Percentiles rank a stretch among this genome's conserved stretches.
These are phyloP conservation scores for Schwanniomyces sp. DNA, from an alignment of 805 yeast species.

Conservation along the genomic window DNA sequence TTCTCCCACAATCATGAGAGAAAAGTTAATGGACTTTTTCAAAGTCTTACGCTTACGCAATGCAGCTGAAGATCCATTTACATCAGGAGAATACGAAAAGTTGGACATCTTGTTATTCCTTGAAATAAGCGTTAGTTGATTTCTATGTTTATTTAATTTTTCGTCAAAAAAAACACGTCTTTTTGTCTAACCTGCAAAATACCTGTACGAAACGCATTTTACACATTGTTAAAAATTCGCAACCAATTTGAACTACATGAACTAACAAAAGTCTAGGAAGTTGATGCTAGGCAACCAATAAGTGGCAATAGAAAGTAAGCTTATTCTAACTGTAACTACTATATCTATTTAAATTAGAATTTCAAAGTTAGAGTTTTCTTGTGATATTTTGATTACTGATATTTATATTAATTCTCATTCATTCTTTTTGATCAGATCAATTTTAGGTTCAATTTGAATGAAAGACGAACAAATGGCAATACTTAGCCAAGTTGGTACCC, in stretches of 20 bases:
- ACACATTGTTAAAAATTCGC: not conserved
- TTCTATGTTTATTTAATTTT: not conserved
- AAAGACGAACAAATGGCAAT: slow-evolving; percentile 26
- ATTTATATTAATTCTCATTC: not conserved
- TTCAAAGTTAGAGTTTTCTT: too few species aligned
- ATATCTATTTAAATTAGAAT: too few species aligned
- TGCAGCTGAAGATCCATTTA: slow-evolving; percentile 38
- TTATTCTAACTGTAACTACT: too few species aligned
- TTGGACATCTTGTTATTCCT: not conserved
- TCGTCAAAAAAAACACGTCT: slow-evolving; percentile 3
- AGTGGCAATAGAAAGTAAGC: too few species aligned
- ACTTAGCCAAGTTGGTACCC: slow-evolving; percentile 80
- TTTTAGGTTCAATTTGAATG: slow-evolving; percentile 23
- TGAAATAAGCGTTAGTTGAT: not conserved
- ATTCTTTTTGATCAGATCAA: not conserved
- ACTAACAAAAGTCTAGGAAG: too few species aligned
- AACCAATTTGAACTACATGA: not conserved
- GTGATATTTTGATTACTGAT: not conserved
- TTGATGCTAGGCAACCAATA: too few species aligned
- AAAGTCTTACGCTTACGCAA: slow-evolving; percentile 69
- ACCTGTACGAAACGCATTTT: not conserved
- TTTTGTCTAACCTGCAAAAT: not conserved
- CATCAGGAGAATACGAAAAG: slow-evolving; percentile 7
- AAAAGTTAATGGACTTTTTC: slow-evolving; percentile 82
- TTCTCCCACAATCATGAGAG: slow-evolving; percentile 84